Percentiles rank a stretch among this genome's conserved stretches.
Evolutionary conservation across 352 stramenopile species (phyloP).

Genomic region (Phytophthora kernoviae): DNA sequence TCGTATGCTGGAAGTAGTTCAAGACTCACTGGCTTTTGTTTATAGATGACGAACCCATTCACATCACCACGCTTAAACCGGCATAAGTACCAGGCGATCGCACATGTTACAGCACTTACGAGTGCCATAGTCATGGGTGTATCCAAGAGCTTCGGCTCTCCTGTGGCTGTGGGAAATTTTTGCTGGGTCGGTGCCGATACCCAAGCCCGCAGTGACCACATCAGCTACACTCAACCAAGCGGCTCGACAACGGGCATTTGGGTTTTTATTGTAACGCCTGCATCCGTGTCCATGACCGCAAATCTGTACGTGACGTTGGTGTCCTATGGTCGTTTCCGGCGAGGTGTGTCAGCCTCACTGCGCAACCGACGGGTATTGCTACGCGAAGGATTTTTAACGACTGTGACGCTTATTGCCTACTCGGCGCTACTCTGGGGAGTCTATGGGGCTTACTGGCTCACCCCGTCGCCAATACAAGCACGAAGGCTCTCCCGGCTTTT

Average conservation of each 20-base stretch:
- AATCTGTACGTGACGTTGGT: slow-evolving; percentile 77
- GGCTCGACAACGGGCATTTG: slow-evolving; percentile 49
- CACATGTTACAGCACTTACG: slow-evolving; percentile 41
- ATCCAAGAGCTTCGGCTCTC: slow-evolving; percentile 58
- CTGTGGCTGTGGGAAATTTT: slow-evolving; percentile 68
- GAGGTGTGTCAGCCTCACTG: slow-evolving; percentile 63
- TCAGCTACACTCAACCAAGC: slow-evolving; percentile 30
- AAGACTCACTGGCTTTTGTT: slow-evolving; percentile 7
- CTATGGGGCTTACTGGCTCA: slow-evolving; percentile 72
- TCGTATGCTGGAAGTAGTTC: not conserved
- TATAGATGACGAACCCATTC: slow-evolving; percentile 81
- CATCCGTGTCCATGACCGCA: slow-evolving; percentile 50
- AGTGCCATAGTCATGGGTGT: slow-evolving; percentile 55
- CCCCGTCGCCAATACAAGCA: slow-evolving; percentile 26
- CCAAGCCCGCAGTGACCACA: slow-evolving; percentile 33
- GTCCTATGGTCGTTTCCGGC: slow-evolving; percentile 62
- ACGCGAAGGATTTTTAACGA: slow-evolving; percentile 76
- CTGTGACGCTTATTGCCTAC: slow-evolving; percentile 71
- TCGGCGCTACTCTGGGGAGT: slow-evolving; percentile 68
- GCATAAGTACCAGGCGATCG: slow-evolving; percentile 64
- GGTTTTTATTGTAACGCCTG: slow-evolving; percentile 72
- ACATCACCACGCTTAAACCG: slow-evolving; percentile 76
- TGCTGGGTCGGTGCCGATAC: slow-evolving; percentile 71
- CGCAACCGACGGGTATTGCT: slow-evolving; percentile 59
- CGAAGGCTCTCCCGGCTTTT: slow-evolving; percentile 61